phyloP scores from a whole-genome alignment of 441 rosid genomes.

The Rhodomyrtus psidioides region DNA sequence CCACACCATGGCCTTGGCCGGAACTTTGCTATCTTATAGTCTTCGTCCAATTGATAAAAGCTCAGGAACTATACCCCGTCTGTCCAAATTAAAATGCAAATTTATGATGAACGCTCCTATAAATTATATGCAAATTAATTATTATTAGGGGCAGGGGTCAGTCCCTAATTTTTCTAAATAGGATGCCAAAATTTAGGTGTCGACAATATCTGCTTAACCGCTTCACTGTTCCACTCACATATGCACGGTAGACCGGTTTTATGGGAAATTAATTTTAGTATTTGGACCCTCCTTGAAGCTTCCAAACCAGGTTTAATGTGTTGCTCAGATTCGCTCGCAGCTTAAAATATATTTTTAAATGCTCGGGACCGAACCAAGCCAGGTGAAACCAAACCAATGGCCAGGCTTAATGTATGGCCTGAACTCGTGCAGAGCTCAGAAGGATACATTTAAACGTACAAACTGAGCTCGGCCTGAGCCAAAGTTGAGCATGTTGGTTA shows the following conservation, averaged over 20 bases:
- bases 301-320: neutral
- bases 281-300: neutral
- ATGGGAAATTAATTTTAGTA: neutral
- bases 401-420: neutral
- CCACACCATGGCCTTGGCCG: too few species aligned
- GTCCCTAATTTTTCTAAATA: too few species aligned
- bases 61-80: neutral
- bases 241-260: neutral
- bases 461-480: neutral
- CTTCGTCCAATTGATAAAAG: too few species aligned
- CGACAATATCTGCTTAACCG: too few species aligned
- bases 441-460: neutral
- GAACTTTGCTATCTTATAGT: too few species aligned
- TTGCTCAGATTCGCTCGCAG: neutral
- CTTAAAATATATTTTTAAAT: neutral
- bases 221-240: too few species aligned
- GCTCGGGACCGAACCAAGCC: neutral
- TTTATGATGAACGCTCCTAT: too few species aligned
- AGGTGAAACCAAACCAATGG: neutral
- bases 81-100: too few species aligned
- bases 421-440: neutral
- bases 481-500: neutral
- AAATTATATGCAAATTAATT: too few species aligned
- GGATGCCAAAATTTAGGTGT: too few species aligned
- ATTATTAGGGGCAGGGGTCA: too few species aligned